These are phyloP conservation scores for Cyanodermella asteris DNA, from an alignment of 2,329 filamentous ascomycete genomes.

Conservation along the genomic window DNA sequence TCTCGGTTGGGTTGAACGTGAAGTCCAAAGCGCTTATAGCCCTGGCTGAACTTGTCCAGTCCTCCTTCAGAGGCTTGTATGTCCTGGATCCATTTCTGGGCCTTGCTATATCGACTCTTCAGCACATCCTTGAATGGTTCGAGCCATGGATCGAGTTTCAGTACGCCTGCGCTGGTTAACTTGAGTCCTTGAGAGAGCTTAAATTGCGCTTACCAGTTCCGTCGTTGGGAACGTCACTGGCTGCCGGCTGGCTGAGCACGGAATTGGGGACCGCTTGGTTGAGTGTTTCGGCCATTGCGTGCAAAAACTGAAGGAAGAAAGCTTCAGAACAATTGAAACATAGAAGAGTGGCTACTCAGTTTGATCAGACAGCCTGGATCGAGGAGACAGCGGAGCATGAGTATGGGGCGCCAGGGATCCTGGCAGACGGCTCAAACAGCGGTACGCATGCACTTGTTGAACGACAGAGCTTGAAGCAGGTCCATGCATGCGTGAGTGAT, in stretches of 20 bases:
- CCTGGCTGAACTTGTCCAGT: slow-evolving; percentile 75
- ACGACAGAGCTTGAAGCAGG: no score
- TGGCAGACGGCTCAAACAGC: no score
- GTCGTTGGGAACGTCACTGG: slow-evolving; percentile 10
- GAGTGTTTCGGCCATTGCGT: slow-evolving; percentile 8
- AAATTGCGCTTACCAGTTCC: slow-evolving; percentile 9
- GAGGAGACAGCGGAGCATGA: no score
- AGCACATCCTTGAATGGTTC: slow-evolving; percentile 62
- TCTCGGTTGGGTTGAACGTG: slow-evolving; percentile 63
- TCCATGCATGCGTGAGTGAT: no score
- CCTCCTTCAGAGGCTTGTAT: slow-evolving; percentile 74
- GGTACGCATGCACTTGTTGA: no score
- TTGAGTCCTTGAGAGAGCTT: slow-evolving; percentile 7
- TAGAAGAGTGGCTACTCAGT: no score
- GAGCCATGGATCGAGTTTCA: slow-evolving; percentile 75
- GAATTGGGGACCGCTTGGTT: slow-evolving; percentile 13
- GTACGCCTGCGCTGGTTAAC: slow-evolving; percentile 41
- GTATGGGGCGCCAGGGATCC: no score
- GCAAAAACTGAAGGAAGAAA: no score
- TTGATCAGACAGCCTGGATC: no score
- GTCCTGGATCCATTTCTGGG: slow-evolving; percentile 67
- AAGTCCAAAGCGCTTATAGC: slow-evolving; percentile 69
- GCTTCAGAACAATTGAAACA: no score
- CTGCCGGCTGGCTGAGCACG: slow-evolving; percentile 9
- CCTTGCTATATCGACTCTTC: slow-evolving; percentile 52